Evolutionary conservation across 352 stramenopile genomes (phyloP).

Genomic region (Pythium scleroteichum): DNA sequence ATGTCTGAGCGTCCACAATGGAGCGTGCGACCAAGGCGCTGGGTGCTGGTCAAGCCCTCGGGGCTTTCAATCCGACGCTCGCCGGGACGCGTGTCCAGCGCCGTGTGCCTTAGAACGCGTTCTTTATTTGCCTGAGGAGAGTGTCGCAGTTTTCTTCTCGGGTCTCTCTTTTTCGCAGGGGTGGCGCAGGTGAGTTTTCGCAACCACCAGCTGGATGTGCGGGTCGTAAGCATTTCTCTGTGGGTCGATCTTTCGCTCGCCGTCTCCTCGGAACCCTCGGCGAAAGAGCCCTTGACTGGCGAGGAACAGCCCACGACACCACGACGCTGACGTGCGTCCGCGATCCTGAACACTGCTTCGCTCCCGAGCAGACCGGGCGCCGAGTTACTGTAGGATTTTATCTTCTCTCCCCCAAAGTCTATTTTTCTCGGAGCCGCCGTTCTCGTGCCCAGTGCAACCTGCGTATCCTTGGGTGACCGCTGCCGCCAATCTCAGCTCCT

Average conservation of each 20-base stretch:
- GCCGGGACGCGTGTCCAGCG: no score
- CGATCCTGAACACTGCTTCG: background rate
- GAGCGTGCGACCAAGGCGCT: no score
- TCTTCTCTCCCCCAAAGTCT: background rate
- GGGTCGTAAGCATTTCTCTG: background rate
- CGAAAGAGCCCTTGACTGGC: constrained; percentile 19
- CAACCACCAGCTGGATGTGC: constrained; percentile 4
- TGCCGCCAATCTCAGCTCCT: background rate
- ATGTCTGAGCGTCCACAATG: constrained; percentile 1
- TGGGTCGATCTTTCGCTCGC: constrained; percentile 9
- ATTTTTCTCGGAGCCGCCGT: no score
- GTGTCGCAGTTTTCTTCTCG: no score
- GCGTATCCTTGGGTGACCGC: background rate
- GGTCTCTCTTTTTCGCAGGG: no score
- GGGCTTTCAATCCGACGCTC: no score
- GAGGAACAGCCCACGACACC: constrained; percentile 8
- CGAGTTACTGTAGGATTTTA: no score
- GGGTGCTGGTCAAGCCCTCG: no score
- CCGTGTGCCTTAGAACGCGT: no score
- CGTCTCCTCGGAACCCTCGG: background rate
- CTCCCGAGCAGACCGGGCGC: constrained; percentile 3
- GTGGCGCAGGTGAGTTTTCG: constrained; percentile 12
- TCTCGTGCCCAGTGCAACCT: no score
- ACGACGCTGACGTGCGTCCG: constrained; percentile 24
- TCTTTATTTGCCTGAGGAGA: no score